Evolutionary conservation across 345 rosid species (phyloP).

Genomic region (Citrus hindsii): DNA sequence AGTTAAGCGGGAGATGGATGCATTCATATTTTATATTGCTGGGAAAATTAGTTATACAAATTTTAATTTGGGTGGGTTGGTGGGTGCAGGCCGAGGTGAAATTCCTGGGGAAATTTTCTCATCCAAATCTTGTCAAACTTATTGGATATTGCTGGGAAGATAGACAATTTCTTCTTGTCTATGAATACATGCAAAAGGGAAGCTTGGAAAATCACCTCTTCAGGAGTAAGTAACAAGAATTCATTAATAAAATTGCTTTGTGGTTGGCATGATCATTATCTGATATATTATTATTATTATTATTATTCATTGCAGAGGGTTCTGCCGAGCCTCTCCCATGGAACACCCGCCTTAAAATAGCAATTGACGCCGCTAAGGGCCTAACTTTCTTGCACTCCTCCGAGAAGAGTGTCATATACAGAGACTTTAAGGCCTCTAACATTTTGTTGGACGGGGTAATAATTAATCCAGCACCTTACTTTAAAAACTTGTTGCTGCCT

Average conservation of each 20-base stretch:
- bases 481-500: not conserved
- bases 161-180: conserved; percentile 60
- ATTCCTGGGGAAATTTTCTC: conserved; percentile 75
- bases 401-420: conserved; percentile 73
- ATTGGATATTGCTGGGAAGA: conserved; percentile 88
- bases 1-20: not conserved
- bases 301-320: conserved; percentile 33
- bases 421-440: conserved; percentile 88
- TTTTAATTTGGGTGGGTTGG: not conserved
- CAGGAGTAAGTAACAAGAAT: conserved; percentile 36
- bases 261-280: not conserved
- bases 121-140: conserved; percentile 78
- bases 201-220: conserved; percentile 83
- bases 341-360: conserved; percentile 59
- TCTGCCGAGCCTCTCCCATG: conserved; percentile 56
- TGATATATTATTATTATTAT: no score
- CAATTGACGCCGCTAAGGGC: conserved; percentile 79
- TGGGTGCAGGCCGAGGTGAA: conserved; percentile 70
- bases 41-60: not conserved
- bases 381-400: conserved; percentile 70
- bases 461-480: not conserved
- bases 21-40: not conserved
- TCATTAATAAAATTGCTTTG: no score
- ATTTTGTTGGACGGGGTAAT: conserved; percentile 74
- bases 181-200: conserved; percentile 69